Conservation (phyloP, 768 basidiomycete genomes). For the Ramaria sp. region DNA sequence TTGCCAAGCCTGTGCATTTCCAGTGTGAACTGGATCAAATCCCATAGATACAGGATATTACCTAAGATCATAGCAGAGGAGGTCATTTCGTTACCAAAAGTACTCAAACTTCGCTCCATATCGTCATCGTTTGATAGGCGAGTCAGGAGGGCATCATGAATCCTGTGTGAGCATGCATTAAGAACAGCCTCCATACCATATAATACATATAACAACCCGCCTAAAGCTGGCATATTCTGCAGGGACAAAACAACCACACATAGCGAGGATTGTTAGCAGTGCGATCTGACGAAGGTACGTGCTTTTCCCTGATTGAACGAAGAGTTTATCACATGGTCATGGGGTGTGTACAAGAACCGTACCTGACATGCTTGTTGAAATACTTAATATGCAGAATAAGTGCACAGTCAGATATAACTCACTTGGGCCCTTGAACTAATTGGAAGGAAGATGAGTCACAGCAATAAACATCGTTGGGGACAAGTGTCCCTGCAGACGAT, state of each 20-base stretch:
- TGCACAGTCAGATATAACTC: constrained; percentile 17
- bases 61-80: constrained; percentile 87
- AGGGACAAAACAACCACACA: constrained; percentile 87
- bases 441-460: constrained; percentile 80
- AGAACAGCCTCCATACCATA: neutral
- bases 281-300: constrained; percentile 87
- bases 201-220: constrained; percentile 22
- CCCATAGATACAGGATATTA: constrained; percentile 14
- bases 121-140: constrained; percentile 93
- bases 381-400: neutral
- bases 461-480: constrained; percentile 88
- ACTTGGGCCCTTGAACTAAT: constrained; percentile 88
- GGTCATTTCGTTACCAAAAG: constrained; percentile 94
- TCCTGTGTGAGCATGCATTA: constrained; percentile 25
- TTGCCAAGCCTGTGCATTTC: constrained; percentile 47
- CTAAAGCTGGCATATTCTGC: constrained; percentile 89
- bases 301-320: constrained; percentile 56
- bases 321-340: neutral
- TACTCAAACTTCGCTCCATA: constrained; percentile 80
- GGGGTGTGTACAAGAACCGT: constrained; percentile 1
- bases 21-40: neutral
- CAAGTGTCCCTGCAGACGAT: constrained; percentile 46
- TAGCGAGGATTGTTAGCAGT: constrained; percentile 73
- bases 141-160: constrained; percentile 76
- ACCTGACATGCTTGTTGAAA: constrained; percentile 48